phyloP scores from a whole-genome alignment of 257 asterid species.

The Coffea canephora region DNA sequence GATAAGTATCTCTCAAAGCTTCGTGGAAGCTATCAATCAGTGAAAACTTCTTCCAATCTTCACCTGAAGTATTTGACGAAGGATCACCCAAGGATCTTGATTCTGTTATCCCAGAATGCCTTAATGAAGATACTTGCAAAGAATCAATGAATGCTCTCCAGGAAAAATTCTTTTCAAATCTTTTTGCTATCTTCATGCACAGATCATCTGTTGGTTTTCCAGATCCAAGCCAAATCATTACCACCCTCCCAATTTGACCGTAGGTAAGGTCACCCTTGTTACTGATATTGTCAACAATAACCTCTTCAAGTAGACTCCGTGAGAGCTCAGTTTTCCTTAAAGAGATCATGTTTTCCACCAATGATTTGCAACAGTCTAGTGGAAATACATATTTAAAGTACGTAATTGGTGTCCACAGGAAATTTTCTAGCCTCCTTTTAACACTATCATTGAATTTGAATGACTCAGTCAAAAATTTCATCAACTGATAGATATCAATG shows the following conservation, averaged over 20 bases:
- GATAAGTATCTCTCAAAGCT: constrained; percentile 41
- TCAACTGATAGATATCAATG: constrained; percentile 27
- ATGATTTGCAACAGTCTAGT: constrained; percentile 32
- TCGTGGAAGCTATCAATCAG: constrained; percentile 21
- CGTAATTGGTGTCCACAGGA: constrained; percentile 13
- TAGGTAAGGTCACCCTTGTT: constrained; percentile 18
- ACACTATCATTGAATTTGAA: constrained; percentile 16
- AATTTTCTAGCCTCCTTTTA: constrained; percentile 17
- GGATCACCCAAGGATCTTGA: background rate
- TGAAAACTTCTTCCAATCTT: background rate
- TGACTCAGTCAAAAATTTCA: constrained; percentile 30
- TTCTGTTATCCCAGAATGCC: background rate
- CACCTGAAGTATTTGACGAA: background rate
- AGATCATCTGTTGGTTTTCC: constrained; percentile 27
- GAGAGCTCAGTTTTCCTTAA: constrained; percentile 42
- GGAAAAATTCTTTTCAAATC: background rate
- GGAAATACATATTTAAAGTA: constrained; percentile 45
- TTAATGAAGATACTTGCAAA: background rate
- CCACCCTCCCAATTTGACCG: constrained; percentile 44
- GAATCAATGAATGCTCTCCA: constrained; percentile 49
- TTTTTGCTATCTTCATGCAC: constrained; percentile 21
- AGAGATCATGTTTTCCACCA: constrained; percentile 32
- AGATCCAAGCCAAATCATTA: constrained; percentile 42
- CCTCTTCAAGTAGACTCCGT: constrained; percentile 35
- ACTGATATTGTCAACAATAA: constrained; percentile 18